phyloP scores from a whole-genome alignment of 176 grass and related monocot species.

The Aegilops umbellulata region DNA sequence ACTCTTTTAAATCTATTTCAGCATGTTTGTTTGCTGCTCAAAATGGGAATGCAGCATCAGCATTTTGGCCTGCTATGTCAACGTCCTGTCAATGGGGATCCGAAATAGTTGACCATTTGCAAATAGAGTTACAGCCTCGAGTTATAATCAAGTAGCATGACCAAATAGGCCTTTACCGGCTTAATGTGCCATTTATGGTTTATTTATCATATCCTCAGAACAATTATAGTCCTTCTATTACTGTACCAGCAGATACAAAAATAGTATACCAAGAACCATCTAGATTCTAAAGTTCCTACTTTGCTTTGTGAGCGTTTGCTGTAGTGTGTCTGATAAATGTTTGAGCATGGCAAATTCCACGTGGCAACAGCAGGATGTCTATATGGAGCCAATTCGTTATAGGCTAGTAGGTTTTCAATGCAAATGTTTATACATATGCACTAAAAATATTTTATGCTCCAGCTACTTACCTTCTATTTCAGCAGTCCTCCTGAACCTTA shows the following conservation, averaged over 20 bases:
- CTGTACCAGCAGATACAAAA: not conserved
- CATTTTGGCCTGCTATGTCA: conserved; percentile 10
- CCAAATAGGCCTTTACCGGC: not conserved
- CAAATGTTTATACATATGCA: conserved; percentile 3
- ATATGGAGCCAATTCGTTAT: not conserved
- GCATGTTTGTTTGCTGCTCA: conserved; percentile 3
- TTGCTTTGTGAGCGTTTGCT: conserved; percentile 3
- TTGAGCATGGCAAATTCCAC: not conserved
- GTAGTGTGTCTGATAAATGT: not conserved
- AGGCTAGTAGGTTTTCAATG: not conserved
- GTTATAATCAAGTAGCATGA: not conserved
- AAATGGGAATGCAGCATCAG: not conserved
- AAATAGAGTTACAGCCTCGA: not conserved
- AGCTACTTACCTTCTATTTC: conserved; percentile 17
- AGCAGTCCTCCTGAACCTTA: not conserved
- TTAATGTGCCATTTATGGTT: conserved; percentile 20
- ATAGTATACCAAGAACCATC: not conserved
- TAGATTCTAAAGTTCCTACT: not conserved
- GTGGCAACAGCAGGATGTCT: not conserved
- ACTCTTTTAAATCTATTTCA: not conserved
- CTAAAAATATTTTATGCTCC: not conserved
- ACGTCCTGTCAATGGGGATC: not conserved
- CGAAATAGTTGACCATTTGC: not conserved
- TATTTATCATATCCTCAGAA: conserved; percentile 2
- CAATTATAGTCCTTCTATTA: not conserved